Evolutionary conservation across 2,329 filamentous ascomycete species (phyloP), one percentile per base, ranked within the genome.

Genomic region (Fusarium udum): DNA sequence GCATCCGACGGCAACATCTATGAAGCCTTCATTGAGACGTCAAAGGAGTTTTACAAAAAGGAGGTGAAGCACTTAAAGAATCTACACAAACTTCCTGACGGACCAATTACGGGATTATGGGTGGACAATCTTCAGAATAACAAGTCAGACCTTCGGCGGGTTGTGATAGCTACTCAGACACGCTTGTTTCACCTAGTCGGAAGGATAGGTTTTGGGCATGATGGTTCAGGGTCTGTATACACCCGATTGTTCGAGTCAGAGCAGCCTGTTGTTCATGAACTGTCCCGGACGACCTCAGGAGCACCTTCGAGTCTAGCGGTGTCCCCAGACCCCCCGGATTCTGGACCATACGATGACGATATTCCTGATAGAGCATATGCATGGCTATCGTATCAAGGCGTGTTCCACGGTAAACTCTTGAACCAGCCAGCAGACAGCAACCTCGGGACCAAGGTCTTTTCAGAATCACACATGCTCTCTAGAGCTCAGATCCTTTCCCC

Each of bases 1-100:
- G 92, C 95, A 15, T 91, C 93, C n/a, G 96, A 98, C 83, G 96
- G 96, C 32, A 96, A 94, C 81, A 90, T 99, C 37, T 98, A 97
- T 83, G 96, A 99, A 83, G 92, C 92, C 24, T 98, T 94, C 78
- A 95, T 99, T 79, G 96, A 99, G 82, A 95, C 95, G 7, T 93
- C 94, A 20, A 95, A 92, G 55, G 96, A 98, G 80, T 98, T 98
- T 83, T 98, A 98, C 83, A 90, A 94, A 75, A 93, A 95, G 79
- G 95, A 98, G 82, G 96, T 99, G 81, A 95, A 94, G 82, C 97
- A 97, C 80, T 84, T 97, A 68, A 95, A 95, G 81, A 89, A 88
- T 40, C 88, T 99, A 26, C 95, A 95, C 81, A 95, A 92, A 79
- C 88, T 95, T 13, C 89, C 92, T 3, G 95, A 97, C 80, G 93